Conservation (phyloP, 495 filamentous ascomycete species). For the Lepidopterella palustris region DNA sequence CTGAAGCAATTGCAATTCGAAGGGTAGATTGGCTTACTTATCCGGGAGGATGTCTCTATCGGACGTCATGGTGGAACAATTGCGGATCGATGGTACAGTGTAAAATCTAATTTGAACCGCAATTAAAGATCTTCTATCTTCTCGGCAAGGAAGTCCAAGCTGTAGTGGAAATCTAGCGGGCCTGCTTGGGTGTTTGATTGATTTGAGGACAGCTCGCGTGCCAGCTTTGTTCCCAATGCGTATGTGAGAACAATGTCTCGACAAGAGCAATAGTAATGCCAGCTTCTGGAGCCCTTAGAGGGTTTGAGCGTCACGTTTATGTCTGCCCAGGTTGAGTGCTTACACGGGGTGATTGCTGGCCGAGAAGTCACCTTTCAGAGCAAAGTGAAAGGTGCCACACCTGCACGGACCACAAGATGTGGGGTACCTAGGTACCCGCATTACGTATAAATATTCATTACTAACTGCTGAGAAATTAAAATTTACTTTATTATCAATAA, state of each 20-base stretch:
- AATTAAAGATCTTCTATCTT: not conserved
- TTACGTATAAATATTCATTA: too few species aligned
- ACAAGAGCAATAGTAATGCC: not conserved
- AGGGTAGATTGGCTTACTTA: not conserved
- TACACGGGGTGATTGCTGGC: too few species aligned
- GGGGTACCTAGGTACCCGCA: too few species aligned
- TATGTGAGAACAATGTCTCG: not conserved
- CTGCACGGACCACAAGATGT: too few species aligned
- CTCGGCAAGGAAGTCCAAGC: not conserved
- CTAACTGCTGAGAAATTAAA: too few species aligned
- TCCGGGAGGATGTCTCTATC: conserved; percentile 9
- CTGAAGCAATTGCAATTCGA: not conserved
- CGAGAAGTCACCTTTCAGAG: too few species aligned
- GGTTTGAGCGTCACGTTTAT: too few species aligned
- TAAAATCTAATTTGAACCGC: not conserved
- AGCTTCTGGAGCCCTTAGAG: not conserved
- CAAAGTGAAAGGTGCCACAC: too few species aligned
- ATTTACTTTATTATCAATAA: too few species aligned
- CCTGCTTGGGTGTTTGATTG: not conserved
- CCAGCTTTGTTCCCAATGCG: not conserved
- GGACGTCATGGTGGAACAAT: not conserved
- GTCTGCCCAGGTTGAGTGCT: too few species aligned
- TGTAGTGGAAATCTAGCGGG: not conserved
- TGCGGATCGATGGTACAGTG: not conserved
- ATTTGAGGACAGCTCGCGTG: not conserved